These are phyloP conservation scores for Ogataea philodendri DNA, from an alignment of 805 yeast species.

Conservation along the genomic window DNA sequence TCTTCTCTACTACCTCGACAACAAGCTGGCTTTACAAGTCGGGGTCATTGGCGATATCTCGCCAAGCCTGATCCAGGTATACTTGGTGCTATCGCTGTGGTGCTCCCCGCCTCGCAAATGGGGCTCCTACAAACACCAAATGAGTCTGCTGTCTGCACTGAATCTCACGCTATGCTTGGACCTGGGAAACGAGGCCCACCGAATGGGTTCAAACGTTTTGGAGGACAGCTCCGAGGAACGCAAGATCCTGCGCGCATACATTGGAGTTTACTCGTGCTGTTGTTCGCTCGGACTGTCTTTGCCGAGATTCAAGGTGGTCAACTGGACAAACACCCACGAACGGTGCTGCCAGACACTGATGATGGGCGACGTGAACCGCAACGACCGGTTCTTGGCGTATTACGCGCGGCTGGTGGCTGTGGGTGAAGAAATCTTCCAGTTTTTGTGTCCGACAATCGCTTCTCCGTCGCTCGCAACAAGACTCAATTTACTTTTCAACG, in stretches of 20 bases:
- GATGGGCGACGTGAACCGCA: constrained; percentile 37
- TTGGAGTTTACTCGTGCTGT: constrained; percentile 50
- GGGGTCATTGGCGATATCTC: constrained; percentile 45
- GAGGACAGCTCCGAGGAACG: constrained; percentile 34
- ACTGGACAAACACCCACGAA: constrained; percentile 47
- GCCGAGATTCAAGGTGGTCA: constrained; percentile 49
- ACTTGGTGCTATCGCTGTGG: constrained; percentile 49
- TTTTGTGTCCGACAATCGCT: constrained; percentile 34
- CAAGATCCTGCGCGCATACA: constrained; percentile 40
- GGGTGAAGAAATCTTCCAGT: constrained; percentile 50
- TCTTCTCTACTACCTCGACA: constrained; percentile 44
- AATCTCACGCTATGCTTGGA: constrained; percentile 50
- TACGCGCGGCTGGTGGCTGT: constrained; percentile 44
- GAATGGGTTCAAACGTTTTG: constrained; percentile 28
- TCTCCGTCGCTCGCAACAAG: constrained; percentile 13
- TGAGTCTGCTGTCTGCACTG: constrained; percentile 45
- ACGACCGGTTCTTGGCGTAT: constrained; percentile 44
- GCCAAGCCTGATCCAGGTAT: constrained; percentile 41
- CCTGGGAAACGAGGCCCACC: constrained; percentile 38
- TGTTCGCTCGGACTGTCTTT: constrained; percentile 50
- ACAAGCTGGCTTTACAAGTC: constrained; percentile 43
- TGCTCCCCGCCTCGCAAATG: constrained; percentile 50
- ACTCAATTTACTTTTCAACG: constrained; percentile 7
- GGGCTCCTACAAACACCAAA: constrained; percentile 53
- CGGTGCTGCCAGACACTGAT: constrained; percentile 34